Percentiles rank a stretch among this genome's conserved stretches.
Evolutionary conservation across 345 rosid genomes (phyloP).

Genomic region (Populus ilicifolia): DNA sequence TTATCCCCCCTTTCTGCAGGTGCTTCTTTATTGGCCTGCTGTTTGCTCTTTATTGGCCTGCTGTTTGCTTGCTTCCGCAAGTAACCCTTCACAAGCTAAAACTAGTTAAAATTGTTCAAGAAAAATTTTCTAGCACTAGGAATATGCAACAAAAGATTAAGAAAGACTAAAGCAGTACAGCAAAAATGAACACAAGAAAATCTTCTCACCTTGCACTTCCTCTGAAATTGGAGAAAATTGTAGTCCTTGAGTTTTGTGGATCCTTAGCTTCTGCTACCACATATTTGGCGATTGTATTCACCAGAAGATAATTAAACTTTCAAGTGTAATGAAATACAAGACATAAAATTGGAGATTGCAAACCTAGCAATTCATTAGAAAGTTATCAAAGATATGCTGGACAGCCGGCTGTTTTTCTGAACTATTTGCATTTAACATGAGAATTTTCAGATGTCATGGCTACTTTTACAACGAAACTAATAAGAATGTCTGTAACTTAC

Average conservation of each 20-base stretch:
- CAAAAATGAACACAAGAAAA: slow-evolving; percentile 5
- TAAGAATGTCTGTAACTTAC: slow-evolving; percentile 45
- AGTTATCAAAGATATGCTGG: slow-evolving; percentile 71
- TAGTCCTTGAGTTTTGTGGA: slow-evolving; percentile 72
- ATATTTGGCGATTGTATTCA: neutral
- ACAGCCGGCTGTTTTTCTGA: slow-evolving; percentile 79
- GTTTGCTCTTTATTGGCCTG: slow-evolving; percentile 55
- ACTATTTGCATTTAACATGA: slow-evolving; percentile 10
- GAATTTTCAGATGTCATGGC: slow-evolving; percentile 5
- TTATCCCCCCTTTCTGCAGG: slow-evolving; percentile 75
- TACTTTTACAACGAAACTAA: neutral
- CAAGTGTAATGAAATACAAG: neutral
- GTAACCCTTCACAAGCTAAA: slow-evolving; percentile 86
- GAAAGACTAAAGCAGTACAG: neutral
- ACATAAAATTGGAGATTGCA: neutral
- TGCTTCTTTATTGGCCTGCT: slow-evolving; percentile 62
- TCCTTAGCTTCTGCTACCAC: slow-evolving; percentile 59
- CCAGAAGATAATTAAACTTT: neutral
- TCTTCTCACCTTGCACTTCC: slow-evolving; percentile 82
- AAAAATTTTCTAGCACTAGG: neutral
- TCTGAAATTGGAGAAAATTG: slow-evolving; percentile 91
- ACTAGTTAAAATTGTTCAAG: slow-evolving; percentile 73
- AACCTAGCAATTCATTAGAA: neutral
- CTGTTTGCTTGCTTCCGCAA: slow-evolving; percentile 77
- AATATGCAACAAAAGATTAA: slow-evolving; percentile 16